phyloP scores from a whole-genome alignment of 345 rosid genomes.

The Dipteronia dyeriana region DNA sequence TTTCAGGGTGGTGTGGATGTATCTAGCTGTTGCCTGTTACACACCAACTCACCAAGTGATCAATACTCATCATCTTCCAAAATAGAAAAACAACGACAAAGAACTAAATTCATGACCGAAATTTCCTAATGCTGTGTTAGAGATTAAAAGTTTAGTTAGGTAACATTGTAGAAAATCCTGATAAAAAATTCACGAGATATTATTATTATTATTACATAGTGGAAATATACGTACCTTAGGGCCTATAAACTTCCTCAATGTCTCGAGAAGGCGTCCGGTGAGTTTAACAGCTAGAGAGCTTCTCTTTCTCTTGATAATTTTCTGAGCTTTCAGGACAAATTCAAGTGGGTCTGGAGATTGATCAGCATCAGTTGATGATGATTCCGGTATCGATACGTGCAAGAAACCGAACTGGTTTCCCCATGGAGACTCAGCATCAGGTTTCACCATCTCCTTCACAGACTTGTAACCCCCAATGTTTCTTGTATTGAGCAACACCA shows the following conservation, averaged over 20 bases:
- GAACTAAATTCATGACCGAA: no score
- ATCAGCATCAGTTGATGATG: not conserved
- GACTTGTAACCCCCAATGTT: constrained; percentile 42
- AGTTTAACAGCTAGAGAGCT: constrained; percentile 39
- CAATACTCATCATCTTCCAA: no score
- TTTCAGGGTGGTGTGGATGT: constrained; percentile 38
- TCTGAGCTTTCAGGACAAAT: constrained; percentile 35
- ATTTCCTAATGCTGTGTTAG: no score
- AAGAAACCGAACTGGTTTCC: constrained; percentile 52
- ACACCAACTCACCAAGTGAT: not conserved
- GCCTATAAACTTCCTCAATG: constrained; percentile 36
- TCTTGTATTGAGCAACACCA: constrained; percentile 55
- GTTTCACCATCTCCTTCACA: constrained; percentile 46
- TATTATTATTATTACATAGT: no score
- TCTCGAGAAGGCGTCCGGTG: constrained; percentile 38
- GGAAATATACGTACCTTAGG: constrained; percentile 36
- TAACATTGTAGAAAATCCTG: no score
- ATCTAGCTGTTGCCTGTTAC: constrained; percentile 34
- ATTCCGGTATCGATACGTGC: constrained; percentile 35
- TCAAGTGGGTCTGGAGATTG: constrained; percentile 31
- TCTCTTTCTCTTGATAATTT: constrained; percentile 34
- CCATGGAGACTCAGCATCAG: constrained; percentile 45
- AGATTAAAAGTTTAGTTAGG: no score
- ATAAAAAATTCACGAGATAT: no score
- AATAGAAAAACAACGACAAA: no score